Percentiles rank a stretch among this genome's conserved stretches.
Evolutionary conservation across 2,329 filamentous ascomycete genomes (phyloP).

Genomic region (Pseudogymnoascus sp.): DNA sequence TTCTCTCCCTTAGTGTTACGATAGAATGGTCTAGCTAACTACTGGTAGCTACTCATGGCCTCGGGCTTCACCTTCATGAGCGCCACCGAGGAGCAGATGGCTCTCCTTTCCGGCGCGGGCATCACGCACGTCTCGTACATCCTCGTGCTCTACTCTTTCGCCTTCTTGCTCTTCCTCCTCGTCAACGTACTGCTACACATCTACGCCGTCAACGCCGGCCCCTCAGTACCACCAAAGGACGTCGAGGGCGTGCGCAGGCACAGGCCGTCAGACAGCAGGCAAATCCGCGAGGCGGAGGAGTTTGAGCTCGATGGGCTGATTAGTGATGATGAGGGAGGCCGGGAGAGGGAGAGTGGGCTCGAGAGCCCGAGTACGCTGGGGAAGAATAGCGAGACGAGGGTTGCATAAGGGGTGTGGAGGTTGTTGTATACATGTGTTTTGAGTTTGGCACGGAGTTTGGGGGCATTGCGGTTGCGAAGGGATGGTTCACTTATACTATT

Average conservation of each 20-base stretch:
- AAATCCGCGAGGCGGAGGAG: constrained; percentile 74
- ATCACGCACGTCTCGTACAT: constrained; percentile 90
- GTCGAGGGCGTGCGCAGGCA: constrained; percentile 23
- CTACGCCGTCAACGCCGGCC: constrained; percentile 56
- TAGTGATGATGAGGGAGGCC: constrained; percentile 68
- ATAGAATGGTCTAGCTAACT: not conserved
- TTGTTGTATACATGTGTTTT: not conserved
- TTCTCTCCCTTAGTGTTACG: constrained; percentile 12
- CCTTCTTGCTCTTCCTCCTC: constrained; percentile 87
- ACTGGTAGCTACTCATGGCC: constrained; percentile 68
- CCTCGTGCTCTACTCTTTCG: constrained; percentile 80
- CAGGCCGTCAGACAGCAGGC: constrained; percentile 41
- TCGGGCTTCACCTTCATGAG: constrained; percentile 97
- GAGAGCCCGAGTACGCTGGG: constrained; percentile 43
- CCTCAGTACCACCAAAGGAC: constrained; percentile 29
- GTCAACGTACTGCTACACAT: constrained; percentile 77
- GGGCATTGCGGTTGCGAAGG: not conserved
- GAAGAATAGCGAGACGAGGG: constrained; percentile 33
- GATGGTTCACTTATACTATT: not conserved
- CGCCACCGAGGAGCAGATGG: constrained; percentile 94
- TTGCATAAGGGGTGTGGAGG: not conserved
- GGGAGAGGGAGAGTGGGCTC: constrained; percentile 32
- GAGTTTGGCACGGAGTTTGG: not conserved
- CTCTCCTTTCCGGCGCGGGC: constrained; percentile 59
- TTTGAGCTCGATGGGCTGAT: constrained; percentile 89